Evolutionary conservation across 768 basidiomycete species (phyloP).

Genomic region (Steccherinum ochraceum): DNA sequence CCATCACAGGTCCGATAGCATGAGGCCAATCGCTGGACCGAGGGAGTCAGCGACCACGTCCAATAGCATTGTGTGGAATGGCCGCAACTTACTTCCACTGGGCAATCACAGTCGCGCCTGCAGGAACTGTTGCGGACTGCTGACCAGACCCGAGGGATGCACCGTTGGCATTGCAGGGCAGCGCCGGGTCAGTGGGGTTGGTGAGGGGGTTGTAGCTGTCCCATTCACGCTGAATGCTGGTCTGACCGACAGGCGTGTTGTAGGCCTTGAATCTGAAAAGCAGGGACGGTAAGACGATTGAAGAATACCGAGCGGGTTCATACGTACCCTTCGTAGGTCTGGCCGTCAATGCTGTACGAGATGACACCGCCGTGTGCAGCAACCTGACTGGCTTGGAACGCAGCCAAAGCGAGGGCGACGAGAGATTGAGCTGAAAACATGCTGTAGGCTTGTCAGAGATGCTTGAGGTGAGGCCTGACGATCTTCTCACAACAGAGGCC

Average conservation of each 20-base stretch:
- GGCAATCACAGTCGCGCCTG: slow-evolving; percentile 24
- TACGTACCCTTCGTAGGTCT: slow-evolving; percentile 20
- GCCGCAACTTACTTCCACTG: slow-evolving; percentile 28
- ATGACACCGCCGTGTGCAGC: slow-evolving; percentile 33
- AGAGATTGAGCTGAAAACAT: background rate
- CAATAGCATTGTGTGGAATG: background rate
- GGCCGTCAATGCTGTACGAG: slow-evolving; percentile 27
- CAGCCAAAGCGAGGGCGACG: background rate
- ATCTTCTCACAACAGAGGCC: no score
- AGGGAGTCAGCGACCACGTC: background rate
- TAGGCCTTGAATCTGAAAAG: slow-evolving; percentile 27
- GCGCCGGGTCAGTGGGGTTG: slow-evolving; percentile 25
- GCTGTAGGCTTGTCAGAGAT: no score
- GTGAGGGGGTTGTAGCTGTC: slow-evolving; percentile 35
- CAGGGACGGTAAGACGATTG: no score
- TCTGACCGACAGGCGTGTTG: slow-evolving; percentile 34
- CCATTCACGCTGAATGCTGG: slow-evolving; percentile 33
- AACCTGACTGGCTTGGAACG: background rate
- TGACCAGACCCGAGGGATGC: slow-evolving; percentile 26
- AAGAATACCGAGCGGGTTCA: background rate
- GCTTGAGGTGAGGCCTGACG: no score
- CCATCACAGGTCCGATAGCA: slow-evolving; percentile 8
- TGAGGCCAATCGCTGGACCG: background rate
- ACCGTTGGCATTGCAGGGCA: slow-evolving; percentile 33
- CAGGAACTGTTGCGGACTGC: slow-evolving; percentile 30